Conservation (phyloP, 768 basidiomycete genomes). For the Russula foetens region DNA sequence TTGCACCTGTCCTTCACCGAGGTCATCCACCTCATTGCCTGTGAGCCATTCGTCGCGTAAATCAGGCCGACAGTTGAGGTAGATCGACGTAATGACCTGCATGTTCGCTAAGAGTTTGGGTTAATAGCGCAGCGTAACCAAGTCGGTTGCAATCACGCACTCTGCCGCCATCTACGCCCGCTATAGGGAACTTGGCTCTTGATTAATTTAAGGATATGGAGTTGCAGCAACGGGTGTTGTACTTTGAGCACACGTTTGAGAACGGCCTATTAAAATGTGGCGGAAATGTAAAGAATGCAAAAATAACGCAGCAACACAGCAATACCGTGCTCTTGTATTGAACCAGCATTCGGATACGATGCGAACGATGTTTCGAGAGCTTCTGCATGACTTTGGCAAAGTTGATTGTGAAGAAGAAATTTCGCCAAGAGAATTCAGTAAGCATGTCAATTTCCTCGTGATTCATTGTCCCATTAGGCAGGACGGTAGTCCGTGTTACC, state of each 20-base stretch:
- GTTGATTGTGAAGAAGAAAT: conserved; percentile 96
- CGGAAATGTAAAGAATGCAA: not conserved
- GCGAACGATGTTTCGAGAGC: conserved; percentile 87
- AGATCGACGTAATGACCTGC: conserved; percentile 99
- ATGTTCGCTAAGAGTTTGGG: conserved; percentile 68
- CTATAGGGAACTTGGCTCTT: conserved; percentile 99
- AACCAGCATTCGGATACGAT: conserved; percentile 91
- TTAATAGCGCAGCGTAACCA: not conserved
- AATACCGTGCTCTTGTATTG: conserved; percentile 97
- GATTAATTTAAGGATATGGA: conserved; percentile 93
- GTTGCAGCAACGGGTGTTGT: conserved; percentile 86
- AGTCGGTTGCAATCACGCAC: conserved; percentile 36
- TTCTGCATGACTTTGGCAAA: conserved; percentile 98
- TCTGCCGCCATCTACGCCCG: conserved; percentile 96
- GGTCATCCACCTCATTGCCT: conserved; percentile 85
- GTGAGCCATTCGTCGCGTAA: conserved; percentile 97
- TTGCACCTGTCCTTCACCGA: conserved; percentile 79
- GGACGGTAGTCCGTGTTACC: conserved; percentile 43
- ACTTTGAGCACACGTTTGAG: conserved; percentile 92
- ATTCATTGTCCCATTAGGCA: conserved; percentile 66
- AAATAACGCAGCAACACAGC: not conserved
- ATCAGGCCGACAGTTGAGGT: conserved; percentile 94
- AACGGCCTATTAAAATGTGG: conserved; percentile 55
- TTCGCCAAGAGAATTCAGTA: conserved; percentile 93
- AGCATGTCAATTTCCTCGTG: conserved; percentile 90